Evolutionary conservation across 345 rosid species (phyloP), one percentile per base, ranked within the genome.

Genomic region (Eucalyptus caleyi): DNA sequence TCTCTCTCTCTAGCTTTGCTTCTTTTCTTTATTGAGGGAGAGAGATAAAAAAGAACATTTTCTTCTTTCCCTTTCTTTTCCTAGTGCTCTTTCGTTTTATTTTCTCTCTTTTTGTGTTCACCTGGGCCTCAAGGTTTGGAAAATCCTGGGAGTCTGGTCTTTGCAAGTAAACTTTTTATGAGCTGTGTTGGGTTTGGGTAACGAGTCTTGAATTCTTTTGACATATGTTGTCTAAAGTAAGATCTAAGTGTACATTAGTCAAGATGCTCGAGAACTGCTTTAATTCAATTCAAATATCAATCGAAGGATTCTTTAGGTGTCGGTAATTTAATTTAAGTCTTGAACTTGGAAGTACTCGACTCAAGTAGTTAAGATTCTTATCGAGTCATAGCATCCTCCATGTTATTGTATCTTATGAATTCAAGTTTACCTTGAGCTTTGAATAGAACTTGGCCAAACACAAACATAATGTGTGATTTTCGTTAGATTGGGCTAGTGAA

Each of bases 381-480:
- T 40, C 16, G 1, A 19, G 30, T 40, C 14, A 0, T 23, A 77
- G 16, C 47, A 40, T 21, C 5, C 3, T 40, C 9, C 47, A 6
- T 24, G 85, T 40, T 40, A 11, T 77, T 37, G 9, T 40, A 40
- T 77, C 16, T 77, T 40, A 21, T 11, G 27, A 40, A 21, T 77
- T 77, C 47, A 40, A 21, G 47, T 77, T 77, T 21, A 21, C 11
- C 47, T 77, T 26, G 2, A 37, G 47, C 16, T 77, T 40, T 40
- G 27, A 37, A 21, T 40, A 23, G 4, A 40, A 26, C 47, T 21
- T 37, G 27, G 21, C 27, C 5, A 0, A 37, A 4, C 24, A 34
- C 4, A 3, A n/a, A n/a, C 7, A 0, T 19, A 32, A 15, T 2
- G 26, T 4, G 5, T 1, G 0, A 37, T 37, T 72, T 37, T 19